A percentile compares a stretch with the other conserved stretches of the same genome.
Conservation (phyloP, 306 rosid species). For the Glycine soja region DNA sequence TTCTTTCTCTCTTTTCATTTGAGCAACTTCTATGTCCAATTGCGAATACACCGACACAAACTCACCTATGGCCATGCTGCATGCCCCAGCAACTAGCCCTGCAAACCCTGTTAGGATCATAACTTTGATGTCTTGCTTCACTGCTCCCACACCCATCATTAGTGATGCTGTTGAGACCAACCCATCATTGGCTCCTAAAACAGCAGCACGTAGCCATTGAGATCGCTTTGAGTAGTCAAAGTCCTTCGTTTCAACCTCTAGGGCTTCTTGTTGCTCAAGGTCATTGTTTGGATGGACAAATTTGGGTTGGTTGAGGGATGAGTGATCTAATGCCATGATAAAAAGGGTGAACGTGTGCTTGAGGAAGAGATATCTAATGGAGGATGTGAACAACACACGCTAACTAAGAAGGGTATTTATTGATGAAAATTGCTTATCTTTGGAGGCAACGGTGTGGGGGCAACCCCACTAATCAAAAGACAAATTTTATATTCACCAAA, state of each 20-base stretch:
- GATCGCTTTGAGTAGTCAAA: slow-evolving; percentile 58
- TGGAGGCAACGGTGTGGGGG: slow-evolving; percentile 57
- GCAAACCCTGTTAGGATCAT: slow-evolving; percentile 59
- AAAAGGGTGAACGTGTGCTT: background rate
- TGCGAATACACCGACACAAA: slow-evolving; percentile 60
- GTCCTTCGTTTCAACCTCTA: slow-evolving; percentile 44
- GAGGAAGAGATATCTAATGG: background rate
- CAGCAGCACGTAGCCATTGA: slow-evolving; percentile 59
- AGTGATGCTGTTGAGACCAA: slow-evolving; percentile 56
- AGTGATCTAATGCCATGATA: slow-evolving; percentile 55
- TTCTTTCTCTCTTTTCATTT: slow-evolving; percentile 49
- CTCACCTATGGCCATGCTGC: slow-evolving; percentile 64
- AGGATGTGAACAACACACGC: slow-evolving; percentile 79
- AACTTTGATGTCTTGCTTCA: slow-evolving; percentile 54
- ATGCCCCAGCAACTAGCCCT: slow-evolving; percentile 58
- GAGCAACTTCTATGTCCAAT: slow-evolving; percentile 54
- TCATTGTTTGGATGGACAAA: slow-evolving; percentile 42
- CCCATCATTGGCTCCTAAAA: slow-evolving; percentile 60
- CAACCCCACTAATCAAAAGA: slow-evolving; percentile 51
- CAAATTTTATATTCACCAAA: slow-evolving; percentile 28
- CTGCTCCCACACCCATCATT: slow-evolving; percentile 64
- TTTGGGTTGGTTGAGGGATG: slow-evolving; percentile 53
- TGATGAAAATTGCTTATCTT: slow-evolving; percentile 43
- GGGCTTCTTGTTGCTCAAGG: slow-evolving; percentile 42
- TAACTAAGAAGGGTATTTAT: slow-evolving; percentile 66